Evolutionary conservation across 208 protist species (phyloP).

Genomic region (Trypanosoma caninum): DNA sequence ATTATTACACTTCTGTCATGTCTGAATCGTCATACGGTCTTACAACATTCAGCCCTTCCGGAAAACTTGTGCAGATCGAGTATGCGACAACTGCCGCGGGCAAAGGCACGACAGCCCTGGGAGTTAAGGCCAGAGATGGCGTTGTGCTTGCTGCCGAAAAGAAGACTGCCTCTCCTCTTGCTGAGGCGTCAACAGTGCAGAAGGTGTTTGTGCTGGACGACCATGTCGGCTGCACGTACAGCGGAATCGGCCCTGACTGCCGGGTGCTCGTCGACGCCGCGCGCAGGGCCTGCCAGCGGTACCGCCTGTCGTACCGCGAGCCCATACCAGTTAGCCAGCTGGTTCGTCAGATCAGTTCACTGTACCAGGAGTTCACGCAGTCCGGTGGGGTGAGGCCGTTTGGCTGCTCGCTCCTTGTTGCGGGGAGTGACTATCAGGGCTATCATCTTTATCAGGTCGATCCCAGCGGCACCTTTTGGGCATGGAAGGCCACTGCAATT

Average conservation of each 20-base stretch:
- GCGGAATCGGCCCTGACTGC: conserved; percentile 98
- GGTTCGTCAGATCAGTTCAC: conserved; percentile 95
- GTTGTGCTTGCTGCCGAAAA: conserved; percentile 99
- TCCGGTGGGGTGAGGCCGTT: conserved; percentile 99
- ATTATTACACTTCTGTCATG: conserved; percentile 35
- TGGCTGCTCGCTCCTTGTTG: conserved; percentile 99
- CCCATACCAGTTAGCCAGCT: conserved; percentile 95
- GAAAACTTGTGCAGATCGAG: conserved; percentile 99
- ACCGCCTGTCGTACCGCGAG: conserved; percentile 93
- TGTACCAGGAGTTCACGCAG: conserved; percentile 99
- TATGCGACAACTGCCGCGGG: conserved; percentile 98
- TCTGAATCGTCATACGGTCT: conserved; percentile 97
- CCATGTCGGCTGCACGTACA: conserved; percentile 97
- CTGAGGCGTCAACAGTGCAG: conserved; percentile 93
- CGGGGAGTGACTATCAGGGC: conserved; percentile 94
- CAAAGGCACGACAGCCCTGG: conserved; percentile 91
- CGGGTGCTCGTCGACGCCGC: conserved; percentile 96
- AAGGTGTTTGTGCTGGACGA: conserved; percentile 95
- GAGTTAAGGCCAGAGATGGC: conserved; percentile 95
- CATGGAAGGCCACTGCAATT: conserved; percentile 99
- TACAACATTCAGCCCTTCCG: conserved; percentile 99
- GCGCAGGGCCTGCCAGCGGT: conserved; percentile 95
- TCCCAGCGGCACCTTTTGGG: conserved; percentile 98
- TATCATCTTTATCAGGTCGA: conserved; percentile 99
- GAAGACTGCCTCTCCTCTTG: conserved; percentile 94